A percentile compares a stretch with the other conserved stretches of the same genome.
phyloP scores from a whole-genome alignment of 768 basidiomycete genomes.

The Phanerochaete sordida region DNA sequence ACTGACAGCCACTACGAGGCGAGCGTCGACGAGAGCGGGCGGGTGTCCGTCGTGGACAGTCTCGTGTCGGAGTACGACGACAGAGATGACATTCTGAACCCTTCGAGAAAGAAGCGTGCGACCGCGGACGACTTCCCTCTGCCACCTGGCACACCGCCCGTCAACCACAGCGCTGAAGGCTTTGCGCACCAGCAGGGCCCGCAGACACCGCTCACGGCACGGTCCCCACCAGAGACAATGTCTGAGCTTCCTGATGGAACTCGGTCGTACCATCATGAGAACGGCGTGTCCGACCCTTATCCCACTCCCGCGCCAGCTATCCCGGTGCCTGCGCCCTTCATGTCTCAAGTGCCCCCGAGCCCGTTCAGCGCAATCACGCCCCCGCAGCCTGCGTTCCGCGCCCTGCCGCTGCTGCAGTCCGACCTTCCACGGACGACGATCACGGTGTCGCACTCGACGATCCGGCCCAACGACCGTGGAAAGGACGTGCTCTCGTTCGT shows the following conservation, averaged over 20 bases:
- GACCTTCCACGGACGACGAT: conserved; percentile 76
- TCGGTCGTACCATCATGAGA: background rate
- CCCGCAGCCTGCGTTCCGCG: conserved; percentile 51
- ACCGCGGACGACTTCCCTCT: conserved; percentile 51
- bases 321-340: conserved; percentile 20
- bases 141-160: conserved; percentile 32
- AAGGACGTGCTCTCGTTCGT: conserved; percentile 92
- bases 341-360: conserved; percentile 19
- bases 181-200: background rate
- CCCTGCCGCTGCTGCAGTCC: conserved; percentile 61
- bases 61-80: conserved; percentile 15
- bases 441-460: conserved; percentile 74
- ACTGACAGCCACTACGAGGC: conserved; percentile 32
- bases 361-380: conserved; percentile 19
- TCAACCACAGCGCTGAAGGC: conserved; percentile 10
- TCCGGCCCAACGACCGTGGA: conserved; percentile 84
- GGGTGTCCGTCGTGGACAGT: conserved; percentile 16
- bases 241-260: background rate
- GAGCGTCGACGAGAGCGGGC: conserved; percentile 10
- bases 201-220: background rate
- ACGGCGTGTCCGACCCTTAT: conserved; percentile 6
- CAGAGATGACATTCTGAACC: conserved; percentile 1
- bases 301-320: conserved; percentile 5
- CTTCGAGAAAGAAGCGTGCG: conserved; percentile 29
- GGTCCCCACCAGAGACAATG: background rate